phyloP scores from a whole-genome alignment of 169 alveolate genomes.

The Cryptosporidium canis region DNA sequence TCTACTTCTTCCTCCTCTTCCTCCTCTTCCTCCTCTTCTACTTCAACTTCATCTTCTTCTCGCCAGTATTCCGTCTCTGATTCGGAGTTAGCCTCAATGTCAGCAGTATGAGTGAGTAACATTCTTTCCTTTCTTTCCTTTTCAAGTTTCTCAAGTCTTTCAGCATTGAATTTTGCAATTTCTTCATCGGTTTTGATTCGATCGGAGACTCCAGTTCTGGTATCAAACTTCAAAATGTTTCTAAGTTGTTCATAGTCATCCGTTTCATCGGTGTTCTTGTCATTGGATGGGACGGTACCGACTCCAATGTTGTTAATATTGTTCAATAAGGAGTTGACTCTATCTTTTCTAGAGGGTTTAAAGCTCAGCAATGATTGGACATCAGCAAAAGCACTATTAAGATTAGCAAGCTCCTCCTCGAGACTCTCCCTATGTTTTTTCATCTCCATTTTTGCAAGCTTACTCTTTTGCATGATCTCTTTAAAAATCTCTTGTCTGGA shows the following conservation, averaged over 20 bases:
- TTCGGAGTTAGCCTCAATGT: not conserved
- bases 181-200: constrained; percentile 62
- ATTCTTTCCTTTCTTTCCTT: constrained; percentile 53
- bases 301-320: not conserved
- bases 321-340: constrained; percentile 1
- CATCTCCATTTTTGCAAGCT: constrained; percentile 59
- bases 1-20: not conserved
- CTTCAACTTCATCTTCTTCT: not conserved
- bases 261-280: not conserved
- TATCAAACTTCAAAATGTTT: constrained; percentile 33
- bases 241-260: constrained; percentile 60
- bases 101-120: not conserved
- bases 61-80: not conserved
- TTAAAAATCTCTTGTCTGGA: constrained; percentile 55
- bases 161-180: constrained; percentile 42
- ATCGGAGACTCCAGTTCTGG: constrained; percentile 60
- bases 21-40: not conserved
- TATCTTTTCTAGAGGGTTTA: constrained; percentile 39
- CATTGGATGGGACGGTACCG: not conserved
- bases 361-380: constrained; percentile 45
- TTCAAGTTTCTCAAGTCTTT: constrained; percentile 39
- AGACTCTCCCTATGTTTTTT: constrained; percentile 30
- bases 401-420: constrained; percentile 16
- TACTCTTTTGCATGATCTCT: constrained; percentile 61
- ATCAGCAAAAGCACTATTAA: constrained; percentile 15